Base-by-base conservation (phyloP, 192 early-diverging fungal genomes). In the Backusella tarrabulga region DNA sequence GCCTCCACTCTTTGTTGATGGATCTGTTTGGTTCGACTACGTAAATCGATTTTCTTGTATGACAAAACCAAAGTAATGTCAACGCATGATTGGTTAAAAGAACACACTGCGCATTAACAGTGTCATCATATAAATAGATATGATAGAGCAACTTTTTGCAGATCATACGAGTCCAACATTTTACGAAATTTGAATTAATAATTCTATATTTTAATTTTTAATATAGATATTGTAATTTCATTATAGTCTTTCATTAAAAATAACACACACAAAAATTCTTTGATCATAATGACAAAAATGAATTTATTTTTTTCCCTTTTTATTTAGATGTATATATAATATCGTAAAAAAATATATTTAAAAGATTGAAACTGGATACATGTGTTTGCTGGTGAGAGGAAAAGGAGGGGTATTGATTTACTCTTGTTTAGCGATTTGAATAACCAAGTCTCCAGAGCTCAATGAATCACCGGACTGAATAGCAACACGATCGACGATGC, bases 371-470 rank as follows among this genome's bases (percentile, higher is more conserved):
- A 60, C 11, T 60, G 23, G 3, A 26, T 60, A 26, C 23, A 60
- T 60, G 19, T 5, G 46, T 23, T 60, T 60, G n/a, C 17, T 3
- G 11, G 9, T 12, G n/a, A 2, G 54, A 60, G 23, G 17, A 12
- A 21, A 29, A 4, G 56, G 9, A 21, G 23, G 56, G 56, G 56
- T 63, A 63, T 50, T 63, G 56, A 29, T 63, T n/a, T 77, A 71
- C 52, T 70, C 68, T 9, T 77, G 80, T 63, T 90, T 86, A 8
- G 87, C 83, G 76, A 93, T 93, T 67, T 85, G 86, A 46, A 85
- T 89, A 66, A 97, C 90, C 76, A 97, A 85, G 79, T 97, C 96
- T 42, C 94, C 94, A 14, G 93, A 90, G 9, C 85, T 88, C 36
- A 97, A 82, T 19, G 89, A 93, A 79, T 97, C 96, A 72, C 87